These are phyloP conservation scores for Chaetothyriales sp. DNA, from an alignment of 2,329 filamentous ascomycete species.

Conservation along the genomic window DNA sequence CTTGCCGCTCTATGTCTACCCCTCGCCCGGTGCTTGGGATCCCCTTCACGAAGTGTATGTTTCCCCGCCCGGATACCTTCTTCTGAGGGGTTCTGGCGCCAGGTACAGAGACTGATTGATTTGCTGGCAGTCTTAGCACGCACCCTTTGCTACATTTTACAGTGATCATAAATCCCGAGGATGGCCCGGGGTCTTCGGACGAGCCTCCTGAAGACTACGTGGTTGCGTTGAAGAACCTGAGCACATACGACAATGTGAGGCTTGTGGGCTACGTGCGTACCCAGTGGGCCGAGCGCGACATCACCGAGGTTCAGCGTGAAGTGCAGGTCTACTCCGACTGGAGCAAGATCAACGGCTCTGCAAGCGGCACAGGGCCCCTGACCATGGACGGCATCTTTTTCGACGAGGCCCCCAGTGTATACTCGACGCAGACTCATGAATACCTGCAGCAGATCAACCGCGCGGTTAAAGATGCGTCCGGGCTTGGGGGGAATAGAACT, in stretches of 20 bases:
- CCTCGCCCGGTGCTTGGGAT: conserved; percentile 31
- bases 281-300: conserved; percentile 30
- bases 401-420: conserved; percentile 22
- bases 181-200: conserved; percentile 30
- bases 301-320: conserved; percentile 29
- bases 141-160: conserved; percentile 25
- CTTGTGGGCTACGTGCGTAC: conserved; percentile 37
- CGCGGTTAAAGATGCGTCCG: conserved; percentile 10
- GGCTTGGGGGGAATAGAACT: not conserved
- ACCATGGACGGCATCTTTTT: conserved; percentile 27
- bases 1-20: conserved; percentile 36
- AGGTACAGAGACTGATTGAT: not conserved
- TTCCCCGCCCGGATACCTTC: too few species aligned
- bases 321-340: conserved; percentile 33
- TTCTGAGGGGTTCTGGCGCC: too few species aligned
- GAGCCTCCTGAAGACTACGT: conserved; percentile 31
- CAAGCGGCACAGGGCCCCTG: conserved; percentile 16
- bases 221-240: conserved; percentile 27
- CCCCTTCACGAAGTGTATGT: conserved; percentile 24
- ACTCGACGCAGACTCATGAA: conserved; percentile 9
- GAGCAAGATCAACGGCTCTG: conserved; percentile 14
- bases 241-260: conserved; percentile 31
- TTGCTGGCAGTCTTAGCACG: not conserved
- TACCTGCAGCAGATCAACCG: conserved; percentile 15
- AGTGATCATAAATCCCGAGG: conserved; percentile 35